Evolutionary conservation across 2,329 filamentous ascomycete genomes (phyloP), one percentile per base, ranked within the genome.

Genomic region (Fusarium penzigii): DNA sequence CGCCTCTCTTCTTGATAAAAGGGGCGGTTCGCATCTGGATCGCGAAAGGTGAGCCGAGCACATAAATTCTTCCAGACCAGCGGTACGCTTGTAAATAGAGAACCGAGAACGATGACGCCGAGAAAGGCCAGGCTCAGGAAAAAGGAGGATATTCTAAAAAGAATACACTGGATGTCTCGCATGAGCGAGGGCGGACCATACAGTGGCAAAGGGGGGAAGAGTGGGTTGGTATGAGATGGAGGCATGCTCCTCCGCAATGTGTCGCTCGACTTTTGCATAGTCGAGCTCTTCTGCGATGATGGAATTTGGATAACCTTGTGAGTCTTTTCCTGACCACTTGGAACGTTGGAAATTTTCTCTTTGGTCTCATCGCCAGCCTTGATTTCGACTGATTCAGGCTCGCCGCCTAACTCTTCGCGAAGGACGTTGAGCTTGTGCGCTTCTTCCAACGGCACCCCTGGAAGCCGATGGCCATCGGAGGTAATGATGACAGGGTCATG

Each of bases 201-300:
- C 1, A 90, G 75, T 0, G 92, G 92, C 9, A 96, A 71, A 2
- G 90, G 89, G 6, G 92, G 92, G 59, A 97, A 97, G 6, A 96
- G 75, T 3, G 90, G 88, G 60, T 92, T 87, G 2, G 89, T 92
- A 57, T 84, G 81, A 8, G 85, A 85, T 1, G 85, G 84, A 0
- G 88, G 86, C 72, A 78, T 79, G 13, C 78, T 67, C 52, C 68
- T 72, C 41, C 72, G 70, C 16, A 83, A 60, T 14, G 77, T 77
- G 12, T 71, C 75, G 34, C 76, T 73, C 5, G 78, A 74, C 49
- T 75, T 75, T 54, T 78, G 68, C 50, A 74, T 60, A 6, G 68
- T 59, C 29, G 67, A 65, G 47, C 68, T 71, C 49, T 76, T 71
- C 29, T 66, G 55, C 36, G 62, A 49, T 17, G 55, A 55, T 20